Conservation (phyloP, 2,329 filamentous ascomycete species). For the Claviceps spartinae region DNA sequence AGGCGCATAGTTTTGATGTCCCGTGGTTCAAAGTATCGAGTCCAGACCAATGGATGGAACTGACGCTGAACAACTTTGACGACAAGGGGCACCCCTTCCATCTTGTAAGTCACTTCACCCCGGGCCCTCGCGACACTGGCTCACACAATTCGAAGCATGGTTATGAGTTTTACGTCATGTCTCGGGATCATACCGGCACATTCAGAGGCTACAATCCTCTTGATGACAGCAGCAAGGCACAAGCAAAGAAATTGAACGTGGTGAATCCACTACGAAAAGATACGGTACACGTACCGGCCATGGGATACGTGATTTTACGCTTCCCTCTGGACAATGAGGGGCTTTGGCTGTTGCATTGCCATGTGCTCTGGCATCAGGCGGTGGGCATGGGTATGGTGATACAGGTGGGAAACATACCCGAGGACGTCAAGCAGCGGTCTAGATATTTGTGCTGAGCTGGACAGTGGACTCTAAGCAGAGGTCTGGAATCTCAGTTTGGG, state of each 20-base stretch:
- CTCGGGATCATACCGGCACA: constrained; percentile 3
- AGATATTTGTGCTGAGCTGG: neutral
- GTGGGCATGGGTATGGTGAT: constrained; percentile 17
- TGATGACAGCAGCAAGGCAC: constrained; percentile 1
- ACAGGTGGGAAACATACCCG: constrained; percentile 5
- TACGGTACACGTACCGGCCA: constrained; percentile 16
- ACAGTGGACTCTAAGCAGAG: neutral
- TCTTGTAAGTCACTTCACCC: constrained; percentile 18
- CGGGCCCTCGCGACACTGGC: neutral
- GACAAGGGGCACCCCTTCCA: constrained; percentile 37
- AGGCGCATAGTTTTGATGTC: constrained; percentile 6
- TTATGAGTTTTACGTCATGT: constrained; percentile 8
- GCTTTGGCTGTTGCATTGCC: constrained; percentile 25
- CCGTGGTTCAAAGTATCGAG: constrained; percentile 9
- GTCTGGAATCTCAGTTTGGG: too few relatives aligned
- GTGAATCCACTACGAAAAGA: constrained; percentile 20
- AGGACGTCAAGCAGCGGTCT: neutral
- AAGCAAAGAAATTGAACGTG: constrained; percentile 2
- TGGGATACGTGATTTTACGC: constrained; percentile 22
- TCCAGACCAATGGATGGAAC: constrained; percentile 27
- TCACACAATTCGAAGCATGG: constrained; percentile 9
- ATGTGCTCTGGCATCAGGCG: constrained; percentile 23
- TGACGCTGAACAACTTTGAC: constrained; percentile 36
- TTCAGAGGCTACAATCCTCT: constrained; percentile 9
- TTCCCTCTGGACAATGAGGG: constrained; percentile 22